Conservation (phyloP, 2,329 filamentous ascomycete genomes). For the Colletotrichum agaves region DNA sequence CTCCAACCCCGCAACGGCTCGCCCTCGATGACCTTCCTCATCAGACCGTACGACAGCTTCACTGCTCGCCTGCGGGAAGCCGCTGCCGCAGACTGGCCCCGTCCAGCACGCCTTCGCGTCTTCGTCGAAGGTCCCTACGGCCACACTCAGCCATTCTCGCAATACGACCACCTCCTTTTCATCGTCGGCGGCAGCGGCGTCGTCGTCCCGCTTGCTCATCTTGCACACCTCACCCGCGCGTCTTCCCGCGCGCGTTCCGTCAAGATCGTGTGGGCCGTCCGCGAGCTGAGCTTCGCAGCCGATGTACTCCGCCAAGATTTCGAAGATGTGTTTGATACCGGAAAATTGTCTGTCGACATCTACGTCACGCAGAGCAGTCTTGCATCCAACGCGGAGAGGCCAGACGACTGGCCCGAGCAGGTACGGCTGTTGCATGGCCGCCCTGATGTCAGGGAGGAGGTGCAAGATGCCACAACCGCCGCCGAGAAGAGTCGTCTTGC, state of each 20-base stretch:
- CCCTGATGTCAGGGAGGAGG: conserved; percentile 47
- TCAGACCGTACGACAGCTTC: conserved; percentile 58
- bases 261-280: conserved; percentile 56
- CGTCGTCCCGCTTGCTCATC: conserved; percentile 54
- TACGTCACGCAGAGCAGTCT: conserved; percentile 46
- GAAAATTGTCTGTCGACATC: conserved; percentile 49
- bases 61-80: conserved; percentile 50
- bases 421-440: conserved; percentile 43
- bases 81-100: conserved; percentile 42
- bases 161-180: conserved; percentile 54
- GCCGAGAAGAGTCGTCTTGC: conserved; percentile 46
- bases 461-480: conserved; percentile 43
- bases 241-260: conserved; percentile 40
- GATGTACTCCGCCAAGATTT: conserved; percentile 50
- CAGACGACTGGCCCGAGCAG: conserved; percentile 33
- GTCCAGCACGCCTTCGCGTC: conserved; percentile 46
- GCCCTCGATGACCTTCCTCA: conserved; percentile 53
- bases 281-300: conserved; percentile 51
- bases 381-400: conserved; percentile 5
- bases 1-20: conserved; percentile 19
- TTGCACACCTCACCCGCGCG: conserved; percentile 43
- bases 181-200: conserved; percentile 58
- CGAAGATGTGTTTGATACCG: conserved; percentile 41
- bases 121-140: conserved; percentile 60
- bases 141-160: conserved; percentile 49